Evolutionary conservation across 2,329 filamentous ascomycete species (phyloP).

Genomic region (Colletotrichum agaves): DNA sequence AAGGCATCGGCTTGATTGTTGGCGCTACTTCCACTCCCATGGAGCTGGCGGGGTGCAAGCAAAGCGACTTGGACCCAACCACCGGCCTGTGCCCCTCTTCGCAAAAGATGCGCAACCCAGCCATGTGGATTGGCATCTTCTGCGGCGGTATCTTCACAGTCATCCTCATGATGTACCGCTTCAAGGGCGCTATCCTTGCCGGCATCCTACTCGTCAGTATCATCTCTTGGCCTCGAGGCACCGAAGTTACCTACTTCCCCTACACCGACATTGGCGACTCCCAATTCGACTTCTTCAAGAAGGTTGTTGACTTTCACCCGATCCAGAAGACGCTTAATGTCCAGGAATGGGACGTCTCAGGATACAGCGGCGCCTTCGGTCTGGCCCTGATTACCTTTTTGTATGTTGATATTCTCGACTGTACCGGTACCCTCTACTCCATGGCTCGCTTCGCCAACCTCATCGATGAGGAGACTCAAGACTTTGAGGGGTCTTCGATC

Average conservation of each 20-base stretch:
- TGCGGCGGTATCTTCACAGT: slow-evolving; percentile 84
- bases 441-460: slow-evolving; percentile 88
- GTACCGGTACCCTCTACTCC: slow-evolving; percentile 86
- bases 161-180: slow-evolving; percentile 83
- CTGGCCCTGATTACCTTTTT: slow-evolving; percentile 89
- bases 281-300: slow-evolving; percentile 86
- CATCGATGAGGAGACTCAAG: slow-evolving; percentile 83
- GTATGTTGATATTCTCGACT: slow-evolving; percentile 90
- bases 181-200: slow-evolving; percentile 87
- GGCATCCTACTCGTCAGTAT: slow-evolving; percentile 87
- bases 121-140: slow-evolving; percentile 91
- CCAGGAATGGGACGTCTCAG: slow-evolving; percentile 77
- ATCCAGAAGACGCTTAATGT: slow-evolving; percentile 76
- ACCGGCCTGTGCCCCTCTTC: slow-evolving; percentile 68
- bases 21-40: slow-evolving; percentile 76
- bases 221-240: slow-evolving; percentile 86
- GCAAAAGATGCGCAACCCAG: slow-evolving; percentile 83
- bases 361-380: slow-evolving; percentile 79
- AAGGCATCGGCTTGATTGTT: slow-evolving; percentile 83
- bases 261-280: slow-evolving; percentile 75
- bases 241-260: slow-evolving; percentile 84
- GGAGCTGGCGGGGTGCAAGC: slow-evolving; percentile 77
- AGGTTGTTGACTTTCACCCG: slow-evolving; percentile 85
- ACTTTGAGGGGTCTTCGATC: slow-evolving; percentile 86
- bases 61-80: slow-evolving; percentile 36